These are phyloP conservation scores for Monilinia vaccinii-corymbosi DNA, from an alignment of 2,329 filamentous ascomycete species.

Conservation along the genomic window DNA sequence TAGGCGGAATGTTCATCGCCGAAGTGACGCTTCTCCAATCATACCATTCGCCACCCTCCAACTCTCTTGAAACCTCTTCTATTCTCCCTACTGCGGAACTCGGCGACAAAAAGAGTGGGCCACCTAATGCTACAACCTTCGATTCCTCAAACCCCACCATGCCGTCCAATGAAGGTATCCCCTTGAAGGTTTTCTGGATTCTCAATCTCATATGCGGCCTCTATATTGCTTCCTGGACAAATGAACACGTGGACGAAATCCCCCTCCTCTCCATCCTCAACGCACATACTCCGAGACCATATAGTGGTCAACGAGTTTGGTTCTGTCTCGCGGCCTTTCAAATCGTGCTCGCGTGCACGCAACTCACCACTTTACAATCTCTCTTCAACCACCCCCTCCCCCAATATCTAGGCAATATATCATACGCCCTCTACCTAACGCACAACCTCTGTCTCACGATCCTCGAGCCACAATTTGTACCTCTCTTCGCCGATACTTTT, in stretches of 20 bases:
- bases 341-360: constrained; percentile 27
- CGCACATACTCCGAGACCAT: constrained; percentile 22
- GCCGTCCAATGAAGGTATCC: neutral
- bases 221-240: constrained; percentile 27
- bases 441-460: constrained; percentile 41
- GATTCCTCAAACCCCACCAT: constrained; percentile 4
- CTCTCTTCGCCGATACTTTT: constrained; percentile 15
- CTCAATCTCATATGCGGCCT: constrained; percentile 22
- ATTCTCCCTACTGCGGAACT: constrained; percentile 17
- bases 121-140: constrained; percentile 9
- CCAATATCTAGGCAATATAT: constrained; percentile 48
- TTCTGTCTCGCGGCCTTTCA: constrained; percentile 26
- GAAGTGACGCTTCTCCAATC: constrained; percentile 35
- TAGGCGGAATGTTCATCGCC: constrained; percentile 38
- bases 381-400: constrained; percentile 40
- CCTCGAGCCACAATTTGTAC: constrained; percentile 22
- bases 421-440: constrained; percentile 49
- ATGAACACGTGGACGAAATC: constrained; percentile 20
- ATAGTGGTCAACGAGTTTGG: constrained; percentile 25
- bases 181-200: constrained; percentile 22
- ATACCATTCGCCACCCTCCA: neutral
- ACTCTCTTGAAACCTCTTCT: neutral
- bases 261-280: constrained; percentile 19
- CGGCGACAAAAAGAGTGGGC: constrained; percentile 15
- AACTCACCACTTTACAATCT: constrained; percentile 31